These are phyloP conservation scores for Chlorella sp. DNA, from an alignment of 139 green algal species.

Conservation along the genomic window DNA sequence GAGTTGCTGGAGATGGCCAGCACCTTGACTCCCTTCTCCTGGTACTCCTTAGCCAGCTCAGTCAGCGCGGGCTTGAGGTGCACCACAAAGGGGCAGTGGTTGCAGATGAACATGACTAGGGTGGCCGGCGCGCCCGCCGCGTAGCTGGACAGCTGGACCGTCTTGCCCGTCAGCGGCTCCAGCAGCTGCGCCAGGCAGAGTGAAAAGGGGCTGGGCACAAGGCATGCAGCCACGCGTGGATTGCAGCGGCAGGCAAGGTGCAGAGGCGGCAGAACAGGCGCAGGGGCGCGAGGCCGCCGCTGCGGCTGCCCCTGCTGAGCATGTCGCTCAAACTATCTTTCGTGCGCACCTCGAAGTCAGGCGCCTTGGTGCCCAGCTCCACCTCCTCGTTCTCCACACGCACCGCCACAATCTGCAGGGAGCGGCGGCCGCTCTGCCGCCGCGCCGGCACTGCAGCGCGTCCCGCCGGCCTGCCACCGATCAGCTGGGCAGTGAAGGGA, in stretches of 20 bases:
- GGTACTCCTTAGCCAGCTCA: conserved; percentile 68
- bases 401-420: conserved; percentile 23
- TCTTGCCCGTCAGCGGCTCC: conserved; percentile 71
- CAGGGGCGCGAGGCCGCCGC: neutral
- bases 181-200: conserved; percentile 53
- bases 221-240: no score
- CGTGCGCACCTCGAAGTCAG: conserved; percentile 50
- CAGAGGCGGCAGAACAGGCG: no score
- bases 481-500: no score
- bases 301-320: no score
- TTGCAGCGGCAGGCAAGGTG: no score
- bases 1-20: conserved; percentile 86
- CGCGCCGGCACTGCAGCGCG: neutral
- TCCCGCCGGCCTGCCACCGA: no score
- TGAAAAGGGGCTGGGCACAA: no score
- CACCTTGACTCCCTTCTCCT: conserved; percentile 64
- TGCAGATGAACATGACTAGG: conserved; percentile 86
- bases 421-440: neutral
- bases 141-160: conserved; percentile 51
- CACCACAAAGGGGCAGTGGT: conserved; percentile 83
- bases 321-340: neutral
- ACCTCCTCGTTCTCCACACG: conserved; percentile 44
- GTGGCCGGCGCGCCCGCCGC: conserved; percentile 54
- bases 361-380: conserved; percentile 42
- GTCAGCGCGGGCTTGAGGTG: conserved; percentile 71